phyloP scores from a whole-genome alignment of 1,139 yeast genomes.

The Pichia sp. region DNA sequence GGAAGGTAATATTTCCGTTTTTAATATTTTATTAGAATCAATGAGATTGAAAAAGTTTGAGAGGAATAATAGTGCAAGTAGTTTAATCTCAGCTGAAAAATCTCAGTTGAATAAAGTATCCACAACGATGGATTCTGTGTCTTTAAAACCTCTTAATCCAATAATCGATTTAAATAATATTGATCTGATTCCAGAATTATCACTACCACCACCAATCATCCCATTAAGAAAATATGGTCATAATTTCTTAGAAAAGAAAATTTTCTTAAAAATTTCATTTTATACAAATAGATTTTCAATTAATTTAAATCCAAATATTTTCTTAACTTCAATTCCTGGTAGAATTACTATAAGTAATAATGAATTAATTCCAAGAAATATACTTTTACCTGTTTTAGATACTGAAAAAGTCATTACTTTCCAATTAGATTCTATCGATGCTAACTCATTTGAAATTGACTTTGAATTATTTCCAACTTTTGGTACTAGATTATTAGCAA shows the following conservation, averaged over 20 bases:
- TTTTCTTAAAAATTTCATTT: conserved; percentile 68
- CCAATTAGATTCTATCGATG: conserved; percentile 76
- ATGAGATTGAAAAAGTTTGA: conserved; percentile 20
- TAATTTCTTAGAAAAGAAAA: conserved; percentile 85
- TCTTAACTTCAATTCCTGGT: conserved; percentile 45
- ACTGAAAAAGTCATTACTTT: conserved; percentile 70
- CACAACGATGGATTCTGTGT: conserved; percentile 1
- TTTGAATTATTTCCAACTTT: conserved; percentile 92
- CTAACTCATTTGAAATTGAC: conserved; percentile 58
- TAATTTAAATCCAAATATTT: conserved; percentile 42
- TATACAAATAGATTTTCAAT: conserved; percentile 57
- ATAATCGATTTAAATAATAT: conserved; percentile 30
- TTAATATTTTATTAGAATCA: conserved; percentile 54
- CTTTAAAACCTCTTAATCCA: conserved; percentile 9
- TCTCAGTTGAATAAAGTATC: too few relatives aligned
- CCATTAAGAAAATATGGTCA: conserved; percentile 94
- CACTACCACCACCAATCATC: conserved; percentile 91
- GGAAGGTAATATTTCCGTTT: conserved; percentile 82
- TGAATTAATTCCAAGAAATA: conserved; percentile 81
- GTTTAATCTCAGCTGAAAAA: too few relatives aligned
- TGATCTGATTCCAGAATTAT: conserved; percentile 82
- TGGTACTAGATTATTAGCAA: conserved; percentile 88
- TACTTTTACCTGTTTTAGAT: conserved; percentile 72
- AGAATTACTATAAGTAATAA: conserved; percentile 65
- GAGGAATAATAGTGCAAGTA: too few relatives aligned